A percentile compares a stretch with the other conserved stretches of the same genome.
phyloP scores from a whole-genome alignment of 106 monocot species.

The Phalaenopsis equestris region DNA sequence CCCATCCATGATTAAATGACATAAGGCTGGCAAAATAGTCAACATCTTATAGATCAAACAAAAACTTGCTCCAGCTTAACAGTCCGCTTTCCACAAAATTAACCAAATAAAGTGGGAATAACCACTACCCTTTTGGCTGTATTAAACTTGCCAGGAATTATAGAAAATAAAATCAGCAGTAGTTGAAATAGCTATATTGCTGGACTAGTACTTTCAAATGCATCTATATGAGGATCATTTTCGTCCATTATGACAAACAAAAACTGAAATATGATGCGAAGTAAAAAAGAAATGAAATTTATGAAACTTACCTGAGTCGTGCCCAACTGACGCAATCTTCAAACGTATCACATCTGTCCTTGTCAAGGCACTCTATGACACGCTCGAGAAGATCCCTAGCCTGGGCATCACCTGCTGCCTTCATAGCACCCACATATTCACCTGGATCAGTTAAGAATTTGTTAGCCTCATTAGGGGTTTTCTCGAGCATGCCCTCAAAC shows the following conservation, averaged over 20 bases:
- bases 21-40: neutral
- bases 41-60: neutral
- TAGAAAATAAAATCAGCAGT: neutral
- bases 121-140: neutral
- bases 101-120: neutral
- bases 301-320: constrained; percentile 63
- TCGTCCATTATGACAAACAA: neutral
- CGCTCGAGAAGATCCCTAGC: constrained; percentile 78
- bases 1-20: neutral
- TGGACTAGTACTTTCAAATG: neutral
- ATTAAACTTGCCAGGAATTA: neutral
- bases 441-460: constrained; percentile 60
- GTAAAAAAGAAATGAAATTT: constrained; percentile 6
- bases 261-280: neutral
- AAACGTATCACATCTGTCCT: constrained; percentile 70
- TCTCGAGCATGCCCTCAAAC: constrained; percentile 89
- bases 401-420: constrained; percentile 76
- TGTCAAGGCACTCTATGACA: constrained; percentile 74
- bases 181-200: neutral
- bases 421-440: constrained; percentile 67
- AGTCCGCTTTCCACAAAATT: neutral
- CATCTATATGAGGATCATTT: no score
- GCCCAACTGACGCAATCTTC: constrained; percentile 86
- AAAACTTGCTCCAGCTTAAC: neutral
- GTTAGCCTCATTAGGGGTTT: constrained; percentile 86